phyloP scores from a whole-genome alignment of 805 yeast species.

The Blastobotrys peoriensis region DNA sequence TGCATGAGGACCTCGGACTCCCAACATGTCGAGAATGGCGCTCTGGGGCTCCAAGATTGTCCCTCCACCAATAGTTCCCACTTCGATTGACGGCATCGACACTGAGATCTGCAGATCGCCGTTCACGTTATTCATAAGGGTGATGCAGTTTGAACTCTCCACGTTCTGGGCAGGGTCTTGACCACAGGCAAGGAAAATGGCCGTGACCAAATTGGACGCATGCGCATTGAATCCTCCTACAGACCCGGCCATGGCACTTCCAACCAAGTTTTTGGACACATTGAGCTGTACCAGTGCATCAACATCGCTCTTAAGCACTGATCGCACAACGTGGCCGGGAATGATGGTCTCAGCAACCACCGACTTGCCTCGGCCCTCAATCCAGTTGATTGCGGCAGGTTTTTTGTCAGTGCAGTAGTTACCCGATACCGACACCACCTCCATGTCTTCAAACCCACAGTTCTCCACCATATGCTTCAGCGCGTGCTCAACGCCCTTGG shows the following conservation, averaged over 20 bases:
- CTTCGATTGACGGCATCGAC: slow-evolving; percentile 99
- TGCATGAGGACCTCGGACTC: slow-evolving; percentile 94
- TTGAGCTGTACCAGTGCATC: slow-evolving; percentile 88
- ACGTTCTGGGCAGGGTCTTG: slow-evolving; percentile 99
- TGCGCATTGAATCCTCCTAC: slow-evolving; percentile 98
- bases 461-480: slow-evolving; percentile 79
- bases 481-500: slow-evolving; percentile 92
- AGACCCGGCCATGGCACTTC: slow-evolving; percentile 98
- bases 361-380: slow-evolving; percentile 98
- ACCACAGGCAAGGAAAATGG: slow-evolving; percentile 90
- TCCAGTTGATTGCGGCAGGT: slow-evolving; percentile 98
- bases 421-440: slow-evolving; percentile 86
- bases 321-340: slow-evolving; percentile 72
- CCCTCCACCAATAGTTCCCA: slow-evolving; percentile 99
- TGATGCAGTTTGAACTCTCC: slow-evolving; percentile 95
- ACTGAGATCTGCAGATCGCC: slow-evolving; percentile 89
- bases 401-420: slow-evolving; percentile 97
- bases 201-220: slow-evolving; percentile 94
- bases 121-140: slow-evolving; percentile 75
- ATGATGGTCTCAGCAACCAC: slow-evolving; percentile 93
- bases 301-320: slow-evolving; percentile 86
- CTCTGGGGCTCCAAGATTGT: slow-evolving; percentile 96
- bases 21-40: slow-evolving; percentile 89
- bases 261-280: slow-evolving; percentile 82
- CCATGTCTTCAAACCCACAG: slow-evolving; percentile 93